Conservation (phyloP, 176 grass and related monocot species). For the Aechmea fasciata region DNA sequence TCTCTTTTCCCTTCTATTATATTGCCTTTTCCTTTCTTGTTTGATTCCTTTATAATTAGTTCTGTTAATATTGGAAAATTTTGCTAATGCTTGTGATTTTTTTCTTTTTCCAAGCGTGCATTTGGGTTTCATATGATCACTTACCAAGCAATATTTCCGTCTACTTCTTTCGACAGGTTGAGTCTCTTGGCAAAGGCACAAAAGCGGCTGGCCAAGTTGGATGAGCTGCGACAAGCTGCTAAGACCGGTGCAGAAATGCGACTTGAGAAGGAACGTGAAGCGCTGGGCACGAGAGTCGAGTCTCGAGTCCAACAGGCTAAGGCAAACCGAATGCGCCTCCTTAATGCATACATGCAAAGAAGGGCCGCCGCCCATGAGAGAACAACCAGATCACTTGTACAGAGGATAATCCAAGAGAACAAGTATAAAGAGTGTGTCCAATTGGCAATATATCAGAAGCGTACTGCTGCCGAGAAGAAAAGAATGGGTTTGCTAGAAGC, state of each 20-base stretch:
- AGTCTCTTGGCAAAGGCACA: constrained; percentile 74
- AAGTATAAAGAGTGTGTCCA: constrained; percentile 70
- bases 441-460: constrained; percentile 69
- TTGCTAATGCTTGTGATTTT: background rate
- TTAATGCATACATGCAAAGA: constrained; percentile 55
- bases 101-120: no score
- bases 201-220: constrained; percentile 61
- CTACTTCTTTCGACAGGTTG: constrained; percentile 28
- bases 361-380: constrained; percentile 67
- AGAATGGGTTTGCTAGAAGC: constrained; percentile 71
- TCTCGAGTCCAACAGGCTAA: constrained; percentile 85
- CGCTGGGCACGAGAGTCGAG: constrained; percentile 73
- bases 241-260: constrained; percentile 70
- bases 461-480: constrained; percentile 82
- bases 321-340: constrained; percentile 65
- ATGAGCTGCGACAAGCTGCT: constrained; percentile 77
- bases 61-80: no score
- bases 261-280: constrained; percentile 85
- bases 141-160: background rate
- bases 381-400: constrained; percentile 52
- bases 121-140: background rate
- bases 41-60: background rate
- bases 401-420: constrained; percentile 46
- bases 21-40: background rate
- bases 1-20: no score